A percentile compares a stretch with the other conserved stretches of the same genome.
These are phyloP conservation scores for Ceriops tagal DNA, from an alignment of 345 rosid species.

Conservation along the genomic window DNA sequence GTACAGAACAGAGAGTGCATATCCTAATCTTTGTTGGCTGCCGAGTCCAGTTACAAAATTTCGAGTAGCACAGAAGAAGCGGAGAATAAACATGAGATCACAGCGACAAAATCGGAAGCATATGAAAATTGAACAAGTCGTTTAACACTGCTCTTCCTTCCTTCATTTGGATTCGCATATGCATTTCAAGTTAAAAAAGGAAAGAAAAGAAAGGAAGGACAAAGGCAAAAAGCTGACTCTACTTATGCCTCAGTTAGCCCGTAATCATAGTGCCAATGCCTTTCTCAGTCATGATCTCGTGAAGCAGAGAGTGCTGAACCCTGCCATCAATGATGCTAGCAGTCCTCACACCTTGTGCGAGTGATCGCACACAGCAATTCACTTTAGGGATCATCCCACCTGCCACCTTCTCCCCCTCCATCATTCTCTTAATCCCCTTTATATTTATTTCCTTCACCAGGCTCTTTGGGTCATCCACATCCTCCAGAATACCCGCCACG, in stretches of 20 bases:
- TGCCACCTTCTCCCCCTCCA: conserved; percentile 59
- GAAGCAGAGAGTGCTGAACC: conserved; percentile 73
- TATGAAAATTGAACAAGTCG: no score
- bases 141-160: no score
- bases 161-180: no score
- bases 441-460: conserved; percentile 84
- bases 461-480: conserved; percentile 57
- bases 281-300: conserved; percentile 80
- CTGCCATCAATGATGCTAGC: conserved; percentile 92
- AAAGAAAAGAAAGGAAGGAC: no score
- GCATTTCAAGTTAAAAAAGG: no score
- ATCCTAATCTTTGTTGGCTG: no score
- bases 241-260: conserved; percentile 29
- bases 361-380: conserved; percentile 72
- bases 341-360: conserved; percentile 81
- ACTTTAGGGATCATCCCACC: conserved; percentile 98
- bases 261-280: conserved; percentile 98
- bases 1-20: no score
- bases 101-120: no score
- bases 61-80: no score
- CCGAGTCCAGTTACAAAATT: no score
- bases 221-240: no score
- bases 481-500: conserved; percentile 73
- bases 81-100: no score
- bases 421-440: conserved; percentile 79